A percentile compares a stretch with the other conserved stretches of the same genome.
These are phyloP conservation scores for Jatropha curcas DNA, from an alignment of 345 rosid genomes.

Conservation along the genomic window DNA sequence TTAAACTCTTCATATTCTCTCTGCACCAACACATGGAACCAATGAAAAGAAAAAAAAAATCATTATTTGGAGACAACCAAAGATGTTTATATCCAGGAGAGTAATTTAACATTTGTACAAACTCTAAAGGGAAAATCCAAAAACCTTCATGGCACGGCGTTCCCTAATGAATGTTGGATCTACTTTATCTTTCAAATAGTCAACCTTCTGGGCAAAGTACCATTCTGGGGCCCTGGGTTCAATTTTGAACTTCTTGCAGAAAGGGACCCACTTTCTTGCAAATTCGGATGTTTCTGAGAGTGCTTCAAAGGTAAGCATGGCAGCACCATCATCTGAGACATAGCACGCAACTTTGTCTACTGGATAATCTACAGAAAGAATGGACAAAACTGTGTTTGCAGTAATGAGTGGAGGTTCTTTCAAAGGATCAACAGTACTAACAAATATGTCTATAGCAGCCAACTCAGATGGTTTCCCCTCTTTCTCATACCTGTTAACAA, in stretches of 20 bases:
- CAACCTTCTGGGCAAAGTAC: slow-evolving; percentile 77
- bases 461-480: slow-evolving; percentile 71
- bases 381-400: slow-evolving; percentile 92
- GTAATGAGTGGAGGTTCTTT: slow-evolving; percentile 93
- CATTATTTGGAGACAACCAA: slow-evolving; percentile 16
- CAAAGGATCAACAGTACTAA: slow-evolving; percentile 89
- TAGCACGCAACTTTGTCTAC: slow-evolving; percentile 87
- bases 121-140: slow-evolving; percentile 7
- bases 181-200: slow-evolving; percentile 72
- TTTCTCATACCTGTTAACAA: slow-evolving; percentile 60
- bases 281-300: slow-evolving; percentile 89
- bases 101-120: background rate
- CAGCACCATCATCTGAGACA: slow-evolving; percentile 96
- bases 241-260: slow-evolving; percentile 71
- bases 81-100: background rate
- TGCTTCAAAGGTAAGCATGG: slow-evolving; percentile 95
- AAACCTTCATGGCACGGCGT: slow-evolving; percentile 85
- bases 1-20: slow-evolving; percentile 90
- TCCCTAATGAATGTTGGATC: slow-evolving; percentile 72
- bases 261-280: slow-evolving; percentile 93
- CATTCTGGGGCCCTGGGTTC: slow-evolving; percentile 96
- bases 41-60: background rate
- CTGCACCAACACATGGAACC: slow-evolving; percentile 35
- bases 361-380: slow-evolving; percentile 88
- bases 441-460: slow-evolving; percentile 73